Evolutionary conservation across 2,329 filamentous ascomycete species (phyloP).

Genomic region (Ilyonectria sp.): DNA sequence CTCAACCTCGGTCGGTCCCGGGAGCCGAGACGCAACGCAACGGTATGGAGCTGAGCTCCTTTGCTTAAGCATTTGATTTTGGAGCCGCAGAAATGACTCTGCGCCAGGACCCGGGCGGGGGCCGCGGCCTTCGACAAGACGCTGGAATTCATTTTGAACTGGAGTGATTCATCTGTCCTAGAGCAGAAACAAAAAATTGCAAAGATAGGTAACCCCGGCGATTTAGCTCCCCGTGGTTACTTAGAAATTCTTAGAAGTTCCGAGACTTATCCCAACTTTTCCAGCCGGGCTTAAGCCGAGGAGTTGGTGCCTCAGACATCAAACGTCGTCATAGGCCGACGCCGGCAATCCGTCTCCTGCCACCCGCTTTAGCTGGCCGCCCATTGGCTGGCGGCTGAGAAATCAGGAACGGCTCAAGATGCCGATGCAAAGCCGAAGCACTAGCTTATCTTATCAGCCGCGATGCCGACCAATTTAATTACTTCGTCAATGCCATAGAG

Average conservation of each 20-base stretch:
- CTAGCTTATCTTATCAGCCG: not conserved
- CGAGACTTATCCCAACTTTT: conserved; percentile 50
- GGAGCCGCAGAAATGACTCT: conserved; percentile 58
- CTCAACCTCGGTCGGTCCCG: conserved; percentile 38
- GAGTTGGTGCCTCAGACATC: conserved; percentile 47
- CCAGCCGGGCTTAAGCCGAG: conserved; percentile 49
- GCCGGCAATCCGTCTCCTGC: conserved; percentile 30
- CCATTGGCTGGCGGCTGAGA: conserved; percentile 35
- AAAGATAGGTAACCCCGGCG: conserved; percentile 33
- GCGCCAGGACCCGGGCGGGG: conserved; percentile 63
- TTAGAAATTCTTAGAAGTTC: conserved; percentile 45
- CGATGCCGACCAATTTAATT: not conserved
- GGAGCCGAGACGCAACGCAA: conserved; percentile 41
- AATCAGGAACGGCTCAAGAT: conserved; percentile 29
- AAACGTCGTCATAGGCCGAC: conserved; percentile 51
- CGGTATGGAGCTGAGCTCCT: conserved; percentile 54
- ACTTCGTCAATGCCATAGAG: not conserved
- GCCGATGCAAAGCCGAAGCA: conserved; percentile 36
- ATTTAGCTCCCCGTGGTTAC: conserved; percentile 32
- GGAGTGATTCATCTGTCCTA: conserved; percentile 49
- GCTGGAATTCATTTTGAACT: conserved; percentile 63
- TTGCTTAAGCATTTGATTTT: conserved; percentile 60
- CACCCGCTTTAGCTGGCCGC: conserved; percentile 25
- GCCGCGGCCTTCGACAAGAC: conserved; percentile 63
- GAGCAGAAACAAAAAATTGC: conserved; percentile 27